Base-by-base conservation (phyloP, 257 asterid species). In the Nicotiana knightiana region DNA sequence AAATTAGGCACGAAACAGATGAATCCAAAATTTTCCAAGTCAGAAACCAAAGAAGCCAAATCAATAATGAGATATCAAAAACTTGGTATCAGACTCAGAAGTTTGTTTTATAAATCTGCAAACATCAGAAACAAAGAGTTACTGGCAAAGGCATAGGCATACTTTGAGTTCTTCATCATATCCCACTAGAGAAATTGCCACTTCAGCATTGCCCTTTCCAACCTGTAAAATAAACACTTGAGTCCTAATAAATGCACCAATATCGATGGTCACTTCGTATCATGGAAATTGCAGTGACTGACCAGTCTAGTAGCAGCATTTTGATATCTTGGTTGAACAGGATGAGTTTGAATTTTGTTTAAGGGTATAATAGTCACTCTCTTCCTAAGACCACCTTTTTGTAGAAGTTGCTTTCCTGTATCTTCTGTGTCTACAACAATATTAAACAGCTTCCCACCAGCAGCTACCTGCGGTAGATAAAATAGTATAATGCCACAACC, bases 341-440 rank as follows among this genome's bases (percentile, higher is more conserved):
- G 92, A 86, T 90, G 86, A 73, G 89, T 89, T 75, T 91, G 93
- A 85, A 96, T 94, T 92, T 94, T 92, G 92, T 91, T 96, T 71
- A 96, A 88, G 83, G 99, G 99, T 84, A 96, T 93, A 82, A 94
- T 92, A 54, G 99, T 96, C 87, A 93, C 96, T 88, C 98, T 92
- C 87, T 93, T 94, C 59, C 93, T 93, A 71, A 94, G 92, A 82
- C 92, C 93, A 53, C 98, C 98, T 73, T 87, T 93, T 81, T 94
- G 93, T 76, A 96, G 94, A 81, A 96, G 97, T 82, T 88, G 91
- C 53, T 96, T 96, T 80, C 97, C 98, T 18, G 98, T 96, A 87
- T 87, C 82, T 84, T 96, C 98, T 8, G 97, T 89, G 90, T 96
- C 98, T 68, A 96, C 99, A 68, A 96, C 96, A 81, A 96, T 86